A percentile compares a stretch with the other conserved stretches of the same genome.
phyloP scores from a whole-genome alignment of 1,139 yeast species.

The Diutina mesorugosa region DNA sequence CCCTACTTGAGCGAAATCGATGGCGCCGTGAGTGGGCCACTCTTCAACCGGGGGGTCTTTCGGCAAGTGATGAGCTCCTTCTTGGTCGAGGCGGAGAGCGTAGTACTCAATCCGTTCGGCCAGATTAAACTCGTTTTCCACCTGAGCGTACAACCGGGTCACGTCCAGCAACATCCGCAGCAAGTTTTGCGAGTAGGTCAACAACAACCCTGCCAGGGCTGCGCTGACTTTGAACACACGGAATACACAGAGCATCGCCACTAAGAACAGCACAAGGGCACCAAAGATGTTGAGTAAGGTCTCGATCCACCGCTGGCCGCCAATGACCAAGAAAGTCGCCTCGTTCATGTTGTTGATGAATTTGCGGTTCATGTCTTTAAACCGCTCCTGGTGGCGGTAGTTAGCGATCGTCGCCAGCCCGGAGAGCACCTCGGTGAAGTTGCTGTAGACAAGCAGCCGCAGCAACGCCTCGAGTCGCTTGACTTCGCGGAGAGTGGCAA shows the following conservation, averaged over 20 bases:
- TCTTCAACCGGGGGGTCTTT: background rate
- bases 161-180: constrained; percentile 7
- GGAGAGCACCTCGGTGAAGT: constrained; percentile 60
- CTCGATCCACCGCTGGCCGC: constrained; percentile 71
- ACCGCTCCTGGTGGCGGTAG: constrained; percentile 38
- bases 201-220: constrained; percentile 9
- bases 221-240: constrained; percentile 8
- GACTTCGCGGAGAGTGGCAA: constrained; percentile 63
- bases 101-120: constrained; percentile 9
- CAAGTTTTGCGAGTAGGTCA: constrained; percentile 8
- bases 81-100: constrained; percentile 9
- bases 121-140: constrained; percentile 9
- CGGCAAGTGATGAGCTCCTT: constrained; percentile 3
- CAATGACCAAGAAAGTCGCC: constrained; percentile 52
- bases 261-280: constrained; percentile 5
- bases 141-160: constrained; percentile 8
- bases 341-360: constrained; percentile 56
- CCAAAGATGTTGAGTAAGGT: constrained; percentile 36
- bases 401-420: constrained; percentile 69
- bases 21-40: constrained; percentile 1
- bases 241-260: constrained; percentile 8
- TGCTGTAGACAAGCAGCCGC: constrained; percentile 66
- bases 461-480: constrained; percentile 71
- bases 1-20: constrained; percentile 9
- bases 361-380: constrained; percentile 33